These are phyloP conservation scores for Cercospora citrullina DNA, from an alignment of 2,329 filamentous ascomycete species.

Conservation along the genomic window DNA sequence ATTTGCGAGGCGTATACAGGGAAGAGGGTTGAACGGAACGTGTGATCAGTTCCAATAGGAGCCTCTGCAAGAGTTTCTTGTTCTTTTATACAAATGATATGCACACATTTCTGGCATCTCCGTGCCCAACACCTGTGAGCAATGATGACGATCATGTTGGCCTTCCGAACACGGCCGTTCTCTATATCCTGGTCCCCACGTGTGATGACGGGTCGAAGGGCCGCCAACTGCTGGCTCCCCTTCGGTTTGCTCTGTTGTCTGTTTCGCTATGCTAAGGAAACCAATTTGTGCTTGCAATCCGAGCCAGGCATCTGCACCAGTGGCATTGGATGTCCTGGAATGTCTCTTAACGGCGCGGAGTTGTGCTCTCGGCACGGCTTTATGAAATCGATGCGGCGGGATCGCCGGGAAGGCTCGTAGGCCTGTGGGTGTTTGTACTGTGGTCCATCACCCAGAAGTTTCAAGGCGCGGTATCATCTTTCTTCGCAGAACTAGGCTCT, in stretches of 20 bases:
- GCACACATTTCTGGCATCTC: conserved; percentile 1
- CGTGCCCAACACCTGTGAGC: neutral
- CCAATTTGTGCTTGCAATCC: neutral
- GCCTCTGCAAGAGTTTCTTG: neutral
- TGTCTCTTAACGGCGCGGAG: neutral
- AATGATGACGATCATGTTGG: neutral
- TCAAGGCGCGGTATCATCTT: conserved; percentile 38
- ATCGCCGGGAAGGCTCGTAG: neutral
- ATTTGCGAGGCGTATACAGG: neutral
- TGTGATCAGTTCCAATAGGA: neutral
- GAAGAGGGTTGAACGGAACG: neutral
- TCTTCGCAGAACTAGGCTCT: conserved; percentile 41
- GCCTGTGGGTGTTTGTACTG: neutral
- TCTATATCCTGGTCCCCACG: neutral
- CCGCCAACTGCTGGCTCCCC: neutral
- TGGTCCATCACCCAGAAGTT: neutral
- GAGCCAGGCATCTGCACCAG: neutral
- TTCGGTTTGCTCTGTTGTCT: neutral
- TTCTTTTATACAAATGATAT: conserved; percentile 6
- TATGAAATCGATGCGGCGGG: neutral
- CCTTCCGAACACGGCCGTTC: neutral
- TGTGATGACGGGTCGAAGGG: neutral
- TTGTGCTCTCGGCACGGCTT: neutral
- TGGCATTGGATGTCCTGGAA: neutral
- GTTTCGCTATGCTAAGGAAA: conserved; percentile 4